Base-by-base conservation (phyloP, 2,329 filamentous ascomycete genomes). In the Bipolaris victoriae region DNA sequence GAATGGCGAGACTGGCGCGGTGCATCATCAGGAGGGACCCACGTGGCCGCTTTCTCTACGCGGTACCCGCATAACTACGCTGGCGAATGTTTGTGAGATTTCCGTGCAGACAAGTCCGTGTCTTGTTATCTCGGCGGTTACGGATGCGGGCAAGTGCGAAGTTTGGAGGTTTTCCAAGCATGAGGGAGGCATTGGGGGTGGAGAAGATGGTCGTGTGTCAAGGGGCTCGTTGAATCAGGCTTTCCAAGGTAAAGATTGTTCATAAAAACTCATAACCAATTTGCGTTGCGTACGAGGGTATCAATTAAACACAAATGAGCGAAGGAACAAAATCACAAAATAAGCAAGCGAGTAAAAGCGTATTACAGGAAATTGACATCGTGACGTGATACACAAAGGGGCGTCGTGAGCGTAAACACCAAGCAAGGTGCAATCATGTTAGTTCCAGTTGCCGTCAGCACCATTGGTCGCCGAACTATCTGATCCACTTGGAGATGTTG, bases 41-140 rank as follows among this genome's bases (percentile, higher is more conserved):
- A 65, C 64, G 45, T 84, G 82, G 81, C 82, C 83, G 3, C 70
- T 85, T 9, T 76, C 76, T 49, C 75, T 86, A 3, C 73, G 76
- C 13, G 84, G 84, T 7, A 81, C 79, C 47, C 70, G 80, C 58
- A 79, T 86, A 48, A 82, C 79, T 0, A 76, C 60, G 1, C 72
- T 83, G 20, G 62, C 74, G 3, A 77, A 76, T 7, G 64, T 84
- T 3, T 82, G 83, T 22, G 84, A 85, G 60, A 62, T 87, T 9
- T 78, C 81, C 0, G 68, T 86, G 13, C 76, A 79, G 67, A 82
- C 76, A 60, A 76, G 61, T 47, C 77, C 65, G 29, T 76, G 79
- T 18, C 75, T 84, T 29, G 74, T 78, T 0, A 73, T 86, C n/a
- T 86, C 83, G 81, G 82, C 80, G 0, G 84, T 86, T 62, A 58